A percentile compares a stretch with the other conserved stretches of the same genome.
These are phyloP conservation scores for Mycena galopus DNA, from an alignment of 768 basidiomycete species.

Conservation along the genomic window DNA sequence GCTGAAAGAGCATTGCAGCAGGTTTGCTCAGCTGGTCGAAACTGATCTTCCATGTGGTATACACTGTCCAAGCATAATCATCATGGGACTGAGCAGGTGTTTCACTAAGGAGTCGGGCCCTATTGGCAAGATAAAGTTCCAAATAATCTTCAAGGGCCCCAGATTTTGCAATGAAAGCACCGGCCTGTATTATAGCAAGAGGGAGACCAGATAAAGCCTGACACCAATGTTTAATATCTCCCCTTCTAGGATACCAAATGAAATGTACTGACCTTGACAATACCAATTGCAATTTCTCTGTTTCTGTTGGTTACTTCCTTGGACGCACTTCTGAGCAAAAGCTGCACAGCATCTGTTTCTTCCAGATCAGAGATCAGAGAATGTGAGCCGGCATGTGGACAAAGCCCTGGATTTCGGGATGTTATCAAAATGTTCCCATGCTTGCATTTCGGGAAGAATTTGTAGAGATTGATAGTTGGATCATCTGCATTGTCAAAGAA, in stretches of 20 bases:
- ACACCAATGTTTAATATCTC: background rate
- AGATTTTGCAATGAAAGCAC: slow-evolving; percentile 10
- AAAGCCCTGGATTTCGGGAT: slow-evolving; percentile 12
- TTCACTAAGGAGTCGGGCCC: background rate
- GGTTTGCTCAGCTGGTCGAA: background rate
- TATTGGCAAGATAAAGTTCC: background rate
- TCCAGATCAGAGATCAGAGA: background rate
- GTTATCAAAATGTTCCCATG: slow-evolving; percentile 28
- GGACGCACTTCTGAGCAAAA: background rate
- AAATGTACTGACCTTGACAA: slow-evolving; percentile 22
- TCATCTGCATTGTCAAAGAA: background rate
- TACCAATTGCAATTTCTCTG: background rate
- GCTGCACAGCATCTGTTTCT: background rate
- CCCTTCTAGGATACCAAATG: background rate
- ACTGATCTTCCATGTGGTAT: too few species aligned
- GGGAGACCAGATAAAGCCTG: slow-evolving; percentile 6
- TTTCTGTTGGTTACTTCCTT: background rate
- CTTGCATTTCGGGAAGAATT: slow-evolving; percentile 1
- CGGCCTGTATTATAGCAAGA: slow-evolving; percentile 9
- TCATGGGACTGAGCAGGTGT: background rate
- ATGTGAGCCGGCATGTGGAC: background rate
- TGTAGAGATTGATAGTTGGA: background rate
- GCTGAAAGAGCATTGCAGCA: background rate
- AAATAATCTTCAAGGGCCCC: slow-evolving; percentile 2
- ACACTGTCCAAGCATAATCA: slow-evolving; percentile 2